Percentiles rank a stretch among this genome's conserved stretches.
Conservation (phyloP, 2,329 filamentous ascomycete species). For the Aspergillus ochraceoroseus region DNA sequence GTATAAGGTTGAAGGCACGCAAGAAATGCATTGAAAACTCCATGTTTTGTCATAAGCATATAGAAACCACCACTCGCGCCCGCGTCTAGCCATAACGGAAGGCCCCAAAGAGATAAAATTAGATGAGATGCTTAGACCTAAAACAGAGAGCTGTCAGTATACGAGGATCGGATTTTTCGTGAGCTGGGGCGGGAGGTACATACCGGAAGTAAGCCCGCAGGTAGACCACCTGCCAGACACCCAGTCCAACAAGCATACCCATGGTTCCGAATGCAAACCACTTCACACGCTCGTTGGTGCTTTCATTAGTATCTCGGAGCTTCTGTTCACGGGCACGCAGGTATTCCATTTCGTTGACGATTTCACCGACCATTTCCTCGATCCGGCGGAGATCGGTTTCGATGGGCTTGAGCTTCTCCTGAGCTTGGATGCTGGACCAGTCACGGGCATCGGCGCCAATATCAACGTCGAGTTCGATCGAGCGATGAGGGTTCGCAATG, state of each 20-base stretch:
- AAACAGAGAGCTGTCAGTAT: slow-evolving; percentile 13
- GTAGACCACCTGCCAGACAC: slow-evolving; percentile 97
- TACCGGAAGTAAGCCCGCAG: slow-evolving; percentile 92
- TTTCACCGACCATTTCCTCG: slow-evolving; percentile 82
- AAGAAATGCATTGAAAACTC: slow-evolving; percentile 22
- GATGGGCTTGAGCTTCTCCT: slow-evolving; percentile 95
- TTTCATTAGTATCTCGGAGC: slow-evolving; percentile 97
- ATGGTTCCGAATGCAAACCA: slow-evolving; percentile 97
- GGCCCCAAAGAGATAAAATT: slow-evolving; percentile 23
- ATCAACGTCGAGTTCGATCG: slow-evolving; percentile 88
- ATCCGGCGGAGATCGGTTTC: slow-evolving; percentile 91
- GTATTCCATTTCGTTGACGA: slow-evolving; percentile 95
- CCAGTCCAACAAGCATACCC: slow-evolving; percentile 79
- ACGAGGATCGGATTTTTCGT: not conserved
- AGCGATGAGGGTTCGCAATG: slow-evolving; percentile 54
- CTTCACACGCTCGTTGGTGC: slow-evolving; percentile 97
- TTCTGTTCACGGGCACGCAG: slow-evolving; percentile 85
- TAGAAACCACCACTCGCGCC: slow-evolving; percentile 17
- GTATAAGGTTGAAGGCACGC: slow-evolving; percentile 16
- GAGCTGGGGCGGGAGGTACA: slow-evolving; percentile 21
- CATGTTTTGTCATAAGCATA: slow-evolving; percentile 20
- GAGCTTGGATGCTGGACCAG: slow-evolving; percentile 93
- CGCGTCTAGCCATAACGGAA: slow-evolving; percentile 10
- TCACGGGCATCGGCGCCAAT: slow-evolving; percentile 97
- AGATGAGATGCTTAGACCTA: slow-evolving; percentile 67